phyloP scores from a whole-genome alignment of 305 asterid genomes.

The Fraxinus platypoda region DNA sequence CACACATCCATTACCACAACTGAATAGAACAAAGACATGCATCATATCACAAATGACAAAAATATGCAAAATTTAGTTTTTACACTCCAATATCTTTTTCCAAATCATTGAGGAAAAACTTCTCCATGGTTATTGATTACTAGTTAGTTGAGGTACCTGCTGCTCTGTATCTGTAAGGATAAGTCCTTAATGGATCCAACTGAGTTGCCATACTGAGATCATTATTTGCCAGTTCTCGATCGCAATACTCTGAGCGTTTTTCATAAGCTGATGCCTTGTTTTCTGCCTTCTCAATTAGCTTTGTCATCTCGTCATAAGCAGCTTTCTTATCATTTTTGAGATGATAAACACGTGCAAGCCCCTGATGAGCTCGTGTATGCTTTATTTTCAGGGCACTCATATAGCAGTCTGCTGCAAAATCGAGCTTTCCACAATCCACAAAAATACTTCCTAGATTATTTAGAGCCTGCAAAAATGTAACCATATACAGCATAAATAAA shows the following conservation, averaged over 20 bases:
- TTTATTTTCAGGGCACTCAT: conserved; percentile 78
- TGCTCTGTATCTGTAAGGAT: conserved; percentile 88
- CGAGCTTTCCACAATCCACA: conserved; percentile 72
- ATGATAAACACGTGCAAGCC: conserved; percentile 85
- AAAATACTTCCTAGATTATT: conserved; percentile 77
- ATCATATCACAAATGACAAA: background rate
- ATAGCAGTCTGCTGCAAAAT: conserved; percentile 77
- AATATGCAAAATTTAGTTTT: background rate
- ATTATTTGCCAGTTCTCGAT: conserved; percentile 82
- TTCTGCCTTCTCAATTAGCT: conserved; percentile 79
- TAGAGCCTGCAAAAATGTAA: conserved; percentile 57
- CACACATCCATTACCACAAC: background rate
- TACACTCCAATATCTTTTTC: background rate
- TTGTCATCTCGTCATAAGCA: conserved; percentile 94
- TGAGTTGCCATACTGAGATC: conserved; percentile 77
- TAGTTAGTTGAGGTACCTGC: conserved; percentile 49
- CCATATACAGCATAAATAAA: background rate
- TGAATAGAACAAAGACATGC: background rate
- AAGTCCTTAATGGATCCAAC: conserved; percentile 82
- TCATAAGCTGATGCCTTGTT: conserved; percentile 89
- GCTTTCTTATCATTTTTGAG: conserved; percentile 68
- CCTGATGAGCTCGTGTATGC: conserved; percentile 91
- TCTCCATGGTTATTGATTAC: background rate
- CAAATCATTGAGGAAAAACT: background rate
- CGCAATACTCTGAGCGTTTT: conserved; percentile 85